phyloP scores from a whole-genome alignment of 306 rosid species.

The Coriaria nepalensis region DNA sequence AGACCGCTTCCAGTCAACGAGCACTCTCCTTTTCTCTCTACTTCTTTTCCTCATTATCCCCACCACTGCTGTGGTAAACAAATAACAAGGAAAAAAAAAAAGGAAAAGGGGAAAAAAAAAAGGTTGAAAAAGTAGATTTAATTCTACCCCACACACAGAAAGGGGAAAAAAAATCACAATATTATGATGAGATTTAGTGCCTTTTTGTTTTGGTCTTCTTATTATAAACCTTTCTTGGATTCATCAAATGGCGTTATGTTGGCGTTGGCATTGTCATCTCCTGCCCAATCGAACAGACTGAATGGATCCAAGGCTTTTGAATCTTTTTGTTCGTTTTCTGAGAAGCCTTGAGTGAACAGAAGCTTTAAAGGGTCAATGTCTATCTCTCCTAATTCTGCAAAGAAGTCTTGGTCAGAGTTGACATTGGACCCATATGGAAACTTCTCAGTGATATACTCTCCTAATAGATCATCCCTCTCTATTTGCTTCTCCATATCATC shows the following conservation, averaged over 20 bases:
- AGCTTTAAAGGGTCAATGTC: constrained; percentile 36
- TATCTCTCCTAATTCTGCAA: constrained; percentile 55
- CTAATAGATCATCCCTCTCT: constrained; percentile 26
- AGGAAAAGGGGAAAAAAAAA: constrained; percentile 3
- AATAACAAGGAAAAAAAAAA: constrained; percentile 12
- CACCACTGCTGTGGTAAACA: constrained; percentile 27
- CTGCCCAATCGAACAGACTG: constrained; percentile 41
- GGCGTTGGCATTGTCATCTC: constrained; percentile 7
- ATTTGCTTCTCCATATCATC: constrained; percentile 30
- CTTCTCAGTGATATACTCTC: constrained; percentile 24
- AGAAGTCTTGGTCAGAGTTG: constrained; percentile 30
- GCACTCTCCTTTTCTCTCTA: constrained; percentile 23
- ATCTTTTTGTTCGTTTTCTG: constrained; percentile 21
- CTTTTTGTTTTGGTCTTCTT: background rate
- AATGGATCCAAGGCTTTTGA: constrained; percentile 35
- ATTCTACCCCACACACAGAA: constrained; percentile 21
- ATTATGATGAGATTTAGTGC: constrained; percentile 1
- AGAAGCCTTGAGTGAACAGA: constrained; percentile 33
- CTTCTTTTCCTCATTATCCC: background rate
- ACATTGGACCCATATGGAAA: constrained; percentile 18
- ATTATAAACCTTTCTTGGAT: constrained; percentile 35
- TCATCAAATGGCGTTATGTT: constrained; percentile 8
- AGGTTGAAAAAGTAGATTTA: background rate
- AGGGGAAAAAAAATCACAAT: constrained; percentile 11
- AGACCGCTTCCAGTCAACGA: constrained; percentile 36